Conservation (phyloP, 176 grass and related monocot genomes). For the Neostapfia colusana region DNA sequence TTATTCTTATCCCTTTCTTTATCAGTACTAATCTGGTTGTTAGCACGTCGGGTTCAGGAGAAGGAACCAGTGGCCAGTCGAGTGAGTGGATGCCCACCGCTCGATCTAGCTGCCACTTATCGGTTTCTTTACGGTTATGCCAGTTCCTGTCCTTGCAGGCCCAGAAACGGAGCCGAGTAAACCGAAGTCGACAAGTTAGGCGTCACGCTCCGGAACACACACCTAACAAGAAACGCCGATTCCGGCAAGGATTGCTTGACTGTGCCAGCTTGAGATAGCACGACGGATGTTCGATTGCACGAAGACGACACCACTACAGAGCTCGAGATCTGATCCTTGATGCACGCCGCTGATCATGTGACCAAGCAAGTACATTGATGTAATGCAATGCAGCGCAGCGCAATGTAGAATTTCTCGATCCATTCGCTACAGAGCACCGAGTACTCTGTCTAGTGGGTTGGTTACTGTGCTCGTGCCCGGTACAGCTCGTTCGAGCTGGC, state of each 20-base stretch:
- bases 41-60: conserved; percentile 43
- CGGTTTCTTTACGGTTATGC: conserved; percentile 8
- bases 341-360: background rate
- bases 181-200: conserved; percentile 3
- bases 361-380: background rate
- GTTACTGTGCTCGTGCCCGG: background rate
- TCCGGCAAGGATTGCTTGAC: conserved; percentile 2
- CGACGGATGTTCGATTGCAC: background rate
- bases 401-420: background rate
- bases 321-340: background rate
- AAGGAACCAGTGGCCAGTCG: conserved; percentile 20
- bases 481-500: conserved; percentile 18
- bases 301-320: background rate
- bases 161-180: background rate
- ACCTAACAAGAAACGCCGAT: conserved; percentile 14
- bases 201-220: background rate
- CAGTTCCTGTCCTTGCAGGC: conserved; percentile 7
- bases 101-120: conserved; percentile 26
- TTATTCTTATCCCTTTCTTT: conserved; percentile 1
- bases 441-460: background rate
- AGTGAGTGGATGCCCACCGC: conserved; percentile 39
- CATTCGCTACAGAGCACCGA: background rate
- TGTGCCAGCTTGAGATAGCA: background rate
- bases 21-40: conserved; percentile 36
- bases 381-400: background rate